Percentiles rank a stretch among this genome's conserved stretches.
These are phyloP conservation scores for Aspergillus fumigatiaffinis DNA, from an alignment of 2,329 filamentous ascomycete species.

Conservation along the genomic window DNA sequence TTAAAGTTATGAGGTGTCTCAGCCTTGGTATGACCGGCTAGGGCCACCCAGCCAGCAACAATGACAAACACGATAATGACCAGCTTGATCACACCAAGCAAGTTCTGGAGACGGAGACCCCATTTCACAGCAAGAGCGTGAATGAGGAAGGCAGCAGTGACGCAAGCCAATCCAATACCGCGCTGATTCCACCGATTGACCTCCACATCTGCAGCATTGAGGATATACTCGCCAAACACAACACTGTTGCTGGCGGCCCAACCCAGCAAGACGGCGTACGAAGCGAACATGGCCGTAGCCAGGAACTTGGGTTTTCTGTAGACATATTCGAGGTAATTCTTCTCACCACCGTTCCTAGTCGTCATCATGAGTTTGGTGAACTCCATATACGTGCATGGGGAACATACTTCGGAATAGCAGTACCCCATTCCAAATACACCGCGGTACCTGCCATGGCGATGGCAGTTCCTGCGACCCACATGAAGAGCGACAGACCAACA, in stretches of 20 bases:
- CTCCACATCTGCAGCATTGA: slow-evolving; percentile 43
- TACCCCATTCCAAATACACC: slow-evolving; percentile 49
- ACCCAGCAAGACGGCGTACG: slow-evolving; percentile 49
- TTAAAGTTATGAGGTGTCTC: slow-evolving; percentile 36
- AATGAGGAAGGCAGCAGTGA: slow-evolving; percentile 46
- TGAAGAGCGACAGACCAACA: slow-evolving; percentile 45
- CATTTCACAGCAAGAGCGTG: slow-evolving; percentile 46
- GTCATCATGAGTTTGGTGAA: slow-evolving; percentile 12
- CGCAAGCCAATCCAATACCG: slow-evolving; percentile 45
- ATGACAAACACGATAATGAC: slow-evolving; percentile 48
- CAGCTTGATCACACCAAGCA: slow-evolving; percentile 49
- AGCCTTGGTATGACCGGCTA: slow-evolving; percentile 36
- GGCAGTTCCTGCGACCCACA: slow-evolving; percentile 48
- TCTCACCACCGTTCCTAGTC: slow-evolving; percentile 50
- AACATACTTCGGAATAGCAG: slow-evolving; percentile 43
- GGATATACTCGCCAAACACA: slow-evolving; percentile 50
- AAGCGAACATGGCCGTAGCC: slow-evolving; percentile 52
- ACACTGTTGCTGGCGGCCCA: slow-evolving; percentile 53
- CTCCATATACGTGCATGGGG: not conserved
- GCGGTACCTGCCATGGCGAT: slow-evolving; percentile 45
- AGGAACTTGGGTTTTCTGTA: slow-evolving; percentile 50
- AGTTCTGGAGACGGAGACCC: slow-evolving; percentile 48
- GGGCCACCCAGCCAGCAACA: slow-evolving; percentile 39
- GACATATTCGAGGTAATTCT: slow-evolving; percentile 53
- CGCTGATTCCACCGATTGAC: slow-evolving; percentile 49